Conservation (phyloP, 768 basidiomycete genomes). For the Mycena vitilis region DNA sequence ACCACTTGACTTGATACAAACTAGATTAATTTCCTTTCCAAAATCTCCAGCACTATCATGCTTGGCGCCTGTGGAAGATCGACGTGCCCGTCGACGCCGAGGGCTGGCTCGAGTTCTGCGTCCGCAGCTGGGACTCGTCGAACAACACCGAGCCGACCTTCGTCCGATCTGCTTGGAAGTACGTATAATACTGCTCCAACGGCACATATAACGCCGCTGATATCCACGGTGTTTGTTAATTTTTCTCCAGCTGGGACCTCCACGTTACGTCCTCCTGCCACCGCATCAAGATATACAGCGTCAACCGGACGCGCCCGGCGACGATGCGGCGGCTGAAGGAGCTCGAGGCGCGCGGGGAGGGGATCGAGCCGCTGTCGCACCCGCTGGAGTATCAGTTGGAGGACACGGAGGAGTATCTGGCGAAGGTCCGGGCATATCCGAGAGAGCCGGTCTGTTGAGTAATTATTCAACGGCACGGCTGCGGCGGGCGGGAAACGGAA, state of each 20-base stretch:
- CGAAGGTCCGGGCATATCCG: conserved; percentile 41
- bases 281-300: conserved; percentile 66
- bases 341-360: conserved; percentile 51
- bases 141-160: conserved; percentile 69
- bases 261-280: conserved; percentile 67
- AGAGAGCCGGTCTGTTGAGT: conserved; percentile 47
- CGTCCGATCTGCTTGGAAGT: conserved; percentile 68
- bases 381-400: conserved; percentile 54
- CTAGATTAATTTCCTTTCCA: not conserved
- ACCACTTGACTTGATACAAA: not conserved
- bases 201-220: not conserved
- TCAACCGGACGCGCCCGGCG: conserved; percentile 55
- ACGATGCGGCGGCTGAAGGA: conserved; percentile 57
- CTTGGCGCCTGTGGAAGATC: conserved; percentile 66
- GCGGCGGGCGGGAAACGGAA: no score
- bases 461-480: not conserved
- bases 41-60: conserved; percentile 58
- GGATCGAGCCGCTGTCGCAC: conserved; percentile 54
- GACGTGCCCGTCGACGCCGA: conserved; percentile 64
- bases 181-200: conserved; percentile 33
- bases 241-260: conserved; percentile 55
- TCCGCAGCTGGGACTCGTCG: conserved; percentile 68
- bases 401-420: conserved; percentile 45
- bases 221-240: not conserved
- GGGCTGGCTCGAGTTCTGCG: conserved; percentile 68